Evolutionary conservation across 1,284 basidiomycete genomes (phyloP).

Genomic region (Malassezia arunalokei): DNA sequence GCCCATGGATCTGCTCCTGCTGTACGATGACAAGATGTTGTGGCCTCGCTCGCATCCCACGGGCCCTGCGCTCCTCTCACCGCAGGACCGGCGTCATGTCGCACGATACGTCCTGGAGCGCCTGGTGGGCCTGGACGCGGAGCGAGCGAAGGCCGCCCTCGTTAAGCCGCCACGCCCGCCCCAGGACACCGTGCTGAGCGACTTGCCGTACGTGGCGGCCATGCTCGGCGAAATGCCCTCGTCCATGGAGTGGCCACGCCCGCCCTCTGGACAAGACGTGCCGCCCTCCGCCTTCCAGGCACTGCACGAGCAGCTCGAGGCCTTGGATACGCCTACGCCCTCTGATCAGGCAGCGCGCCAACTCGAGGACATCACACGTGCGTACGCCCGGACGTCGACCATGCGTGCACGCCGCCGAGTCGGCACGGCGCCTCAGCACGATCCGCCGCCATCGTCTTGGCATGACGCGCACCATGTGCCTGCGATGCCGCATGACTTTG

Average conservation of each 20-base stretch:
- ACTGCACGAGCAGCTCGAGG: constrained; percentile 8
- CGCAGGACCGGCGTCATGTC: neutral
- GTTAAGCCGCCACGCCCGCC: neutral
- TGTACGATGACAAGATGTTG: constrained; percentile 11
- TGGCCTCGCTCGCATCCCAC: constrained; percentile 6
- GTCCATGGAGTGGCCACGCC: neutral
- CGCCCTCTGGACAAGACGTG: neutral
- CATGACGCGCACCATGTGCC: neutral
- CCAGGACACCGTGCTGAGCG: neutral
- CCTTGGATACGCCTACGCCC: neutral
- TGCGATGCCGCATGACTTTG: neutral
- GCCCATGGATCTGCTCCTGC: neutral
- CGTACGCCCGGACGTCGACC: neutral
- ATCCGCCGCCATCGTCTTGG: neutral
- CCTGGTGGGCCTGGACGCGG: constrained; percentile 2
- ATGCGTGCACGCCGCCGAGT: neutral
- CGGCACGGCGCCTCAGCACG: neutral
- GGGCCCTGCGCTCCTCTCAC: neutral
- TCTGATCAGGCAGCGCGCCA: neutral
- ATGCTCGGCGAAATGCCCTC: neutral
- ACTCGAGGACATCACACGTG: constrained; percentile 1
- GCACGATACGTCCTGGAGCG: constrained; percentile 5
- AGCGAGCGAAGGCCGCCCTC: constrained; percentile 2
- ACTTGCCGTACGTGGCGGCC: neutral
- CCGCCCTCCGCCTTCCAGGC: constrained; percentile 1